These are phyloP conservation scores for Scutellaria minor DNA, from an alignment of 257 asterid species.

Conservation along the genomic window DNA sequence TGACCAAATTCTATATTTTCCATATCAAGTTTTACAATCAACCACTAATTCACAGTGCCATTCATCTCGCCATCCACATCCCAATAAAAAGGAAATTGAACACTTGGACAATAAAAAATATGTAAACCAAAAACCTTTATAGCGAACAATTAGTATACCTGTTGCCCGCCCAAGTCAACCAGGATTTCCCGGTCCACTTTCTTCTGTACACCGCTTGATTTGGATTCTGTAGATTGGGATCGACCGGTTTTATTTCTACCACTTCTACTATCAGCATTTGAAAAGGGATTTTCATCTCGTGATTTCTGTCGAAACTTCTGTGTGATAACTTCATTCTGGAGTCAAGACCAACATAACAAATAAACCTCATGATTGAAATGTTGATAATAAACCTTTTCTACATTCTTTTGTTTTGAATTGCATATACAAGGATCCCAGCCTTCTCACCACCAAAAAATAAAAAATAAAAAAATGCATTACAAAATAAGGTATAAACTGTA, in stretches of 20 bases:
- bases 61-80: conserved; percentile 26
- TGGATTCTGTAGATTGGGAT: conserved; percentile 48
- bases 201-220: conserved; percentile 54
- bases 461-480: background rate
- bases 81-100: conserved; percentile 27
- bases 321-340: conserved; percentile 39
- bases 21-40: conserved; percentile 2
- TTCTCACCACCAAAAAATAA: background rate
- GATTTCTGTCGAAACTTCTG: conserved; percentile 44
- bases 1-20: conserved; percentile 10
- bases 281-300: conserved; percentile 46
- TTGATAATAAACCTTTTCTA: too few species aligned
- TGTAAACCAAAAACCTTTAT: background rate
- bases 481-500: background rate
- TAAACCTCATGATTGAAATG: too few species aligned
- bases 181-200: conserved; percentile 58
- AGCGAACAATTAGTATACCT: conserved; percentile 46
- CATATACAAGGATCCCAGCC: conserved; percentile 4
- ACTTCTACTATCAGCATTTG: conserved; percentile 49
- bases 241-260: conserved; percentile 46
- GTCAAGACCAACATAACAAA: conserved; percentile 11
- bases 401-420: background rate
- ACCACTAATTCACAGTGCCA: conserved; percentile 18
- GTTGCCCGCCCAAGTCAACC: conserved; percentile 55
- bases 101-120: background rate